phyloP scores from a whole-genome alignment of 768 basidiomycete species.

The Paxillus involutus region DNA sequence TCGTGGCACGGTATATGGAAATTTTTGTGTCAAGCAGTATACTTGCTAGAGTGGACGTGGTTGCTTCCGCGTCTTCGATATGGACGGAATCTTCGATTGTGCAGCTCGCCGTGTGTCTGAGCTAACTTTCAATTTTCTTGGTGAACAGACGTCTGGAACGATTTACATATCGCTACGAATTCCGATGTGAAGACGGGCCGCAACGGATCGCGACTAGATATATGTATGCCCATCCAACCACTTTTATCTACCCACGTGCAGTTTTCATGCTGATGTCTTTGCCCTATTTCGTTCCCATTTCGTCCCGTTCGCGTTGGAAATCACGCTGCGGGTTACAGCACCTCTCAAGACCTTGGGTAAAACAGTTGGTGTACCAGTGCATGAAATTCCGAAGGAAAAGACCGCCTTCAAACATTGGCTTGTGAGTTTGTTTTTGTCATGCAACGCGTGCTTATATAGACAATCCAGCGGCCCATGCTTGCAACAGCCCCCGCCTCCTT shows the following conservation, averaged over 20 bases:
- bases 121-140: slow-evolving; percentile 9
- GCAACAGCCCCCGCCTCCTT: slow-evolving; percentile 43
- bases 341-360: slow-evolving; percentile 65
- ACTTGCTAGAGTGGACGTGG: neutral
- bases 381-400: slow-evolving; percentile 60
- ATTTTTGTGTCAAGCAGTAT: neutral
- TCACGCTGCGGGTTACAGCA: slow-evolving; percentile 43
- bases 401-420: slow-evolving; percentile 64
- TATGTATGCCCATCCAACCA: slow-evolving; percentile 40
- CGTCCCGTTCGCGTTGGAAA: neutral
- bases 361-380: slow-evolving; percentile 50
- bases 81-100: too few species aligned
- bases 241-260: neutral
- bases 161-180: slow-evolving; percentile 67
- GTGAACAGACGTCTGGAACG: slow-evolving; percentile 74
- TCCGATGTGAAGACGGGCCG: slow-evolving; percentile 66
- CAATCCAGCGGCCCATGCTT: slow-evolving; percentile 19
- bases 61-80: too few species aligned
- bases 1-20: neutral
- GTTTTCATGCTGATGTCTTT: neutral
- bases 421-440: slow-evolving; percentile 36
- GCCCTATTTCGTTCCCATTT: neutral
- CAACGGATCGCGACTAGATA: slow-evolving; percentile 52
- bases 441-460: neutral
- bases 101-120: neutral